Conservation (phyloP, 306 rosid genomes). For the Acacia acuminata region DNA sequence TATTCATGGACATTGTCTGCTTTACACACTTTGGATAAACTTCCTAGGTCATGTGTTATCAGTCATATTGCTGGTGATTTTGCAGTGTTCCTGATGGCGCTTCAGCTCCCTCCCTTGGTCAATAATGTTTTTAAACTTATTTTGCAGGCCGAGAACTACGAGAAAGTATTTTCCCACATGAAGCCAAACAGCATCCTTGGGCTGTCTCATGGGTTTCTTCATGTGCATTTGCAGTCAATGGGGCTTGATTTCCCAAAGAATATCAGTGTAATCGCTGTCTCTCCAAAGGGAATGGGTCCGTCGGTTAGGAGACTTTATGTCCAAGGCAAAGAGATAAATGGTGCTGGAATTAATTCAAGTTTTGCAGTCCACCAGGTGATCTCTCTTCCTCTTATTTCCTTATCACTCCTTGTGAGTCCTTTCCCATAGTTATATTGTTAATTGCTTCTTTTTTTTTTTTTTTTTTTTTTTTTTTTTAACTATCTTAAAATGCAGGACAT, state of each 20-base stretch:
- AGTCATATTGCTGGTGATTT: too few species aligned
- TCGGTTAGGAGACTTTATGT: conserved; percentile 96
- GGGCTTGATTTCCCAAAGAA: conserved; percentile 89
- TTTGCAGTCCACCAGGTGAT: conserved; percentile 92
- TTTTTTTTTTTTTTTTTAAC: conserved; percentile 18
- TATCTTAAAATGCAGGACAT: conserved; percentile 61
- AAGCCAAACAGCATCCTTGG: conserved; percentile 96
- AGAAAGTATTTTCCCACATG: conserved; percentile 78
- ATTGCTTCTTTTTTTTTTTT: too few species aligned
- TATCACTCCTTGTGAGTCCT: neutral
- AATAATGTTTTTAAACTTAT: too few species aligned
- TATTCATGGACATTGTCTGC: neutral
- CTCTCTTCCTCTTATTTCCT: neutral
- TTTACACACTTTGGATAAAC: neutral
- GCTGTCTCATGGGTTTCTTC: conserved; percentile 97
- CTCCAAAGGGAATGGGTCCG: conserved; percentile 99
- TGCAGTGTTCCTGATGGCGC: too few species aligned
- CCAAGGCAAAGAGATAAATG: conserved; percentile 94
- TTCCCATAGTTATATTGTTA: neutral
- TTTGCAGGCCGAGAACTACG: conserved; percentile 90
- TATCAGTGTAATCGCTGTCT: conserved; percentile 91
- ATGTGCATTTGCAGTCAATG: conserved; percentile 87
- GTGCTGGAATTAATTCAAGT: conserved; percentile 97
- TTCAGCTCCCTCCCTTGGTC: too few species aligned
- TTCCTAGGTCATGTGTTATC: neutral